Conservation (phyloP, 1,284 basidiomycete genomes). For the Rhodotorula mucilaginosa region DNA sequence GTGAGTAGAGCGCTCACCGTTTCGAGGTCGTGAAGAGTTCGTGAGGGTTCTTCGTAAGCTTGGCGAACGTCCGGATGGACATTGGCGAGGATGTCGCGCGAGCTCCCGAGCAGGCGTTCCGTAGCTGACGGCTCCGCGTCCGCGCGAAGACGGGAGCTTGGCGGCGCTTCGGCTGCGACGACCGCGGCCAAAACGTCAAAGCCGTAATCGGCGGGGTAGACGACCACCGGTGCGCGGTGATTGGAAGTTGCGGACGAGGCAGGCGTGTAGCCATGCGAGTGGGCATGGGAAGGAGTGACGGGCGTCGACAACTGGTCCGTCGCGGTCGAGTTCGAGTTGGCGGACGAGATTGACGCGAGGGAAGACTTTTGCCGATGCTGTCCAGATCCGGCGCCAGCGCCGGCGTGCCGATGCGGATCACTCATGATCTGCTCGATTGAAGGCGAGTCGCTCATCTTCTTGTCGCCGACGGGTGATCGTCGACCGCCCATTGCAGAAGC, state of each 20-base stretch:
- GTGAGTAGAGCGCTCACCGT: not conserved
- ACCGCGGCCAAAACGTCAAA: constrained; percentile 75
- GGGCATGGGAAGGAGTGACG: constrained; percentile 47
- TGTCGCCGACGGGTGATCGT: constrained; percentile 22
- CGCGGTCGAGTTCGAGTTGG: constrained; percentile 24
- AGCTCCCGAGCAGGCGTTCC: not conserved
- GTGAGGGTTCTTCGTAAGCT: not conserved
- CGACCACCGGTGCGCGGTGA: constrained; percentile 53
- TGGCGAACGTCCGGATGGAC: constrained; percentile 2
- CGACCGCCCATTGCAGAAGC: constrained; percentile 20
- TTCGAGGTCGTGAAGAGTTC: constrained; percentile 5
- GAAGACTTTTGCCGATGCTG: constrained; percentile 36
- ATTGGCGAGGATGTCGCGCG: not conserved
- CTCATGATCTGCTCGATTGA: constrained; percentile 33
- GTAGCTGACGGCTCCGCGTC: not conserved
- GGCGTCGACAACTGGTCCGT: constrained; percentile 45
- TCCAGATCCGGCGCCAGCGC: not conserved
- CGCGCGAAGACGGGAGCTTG: too few relatives aligned
- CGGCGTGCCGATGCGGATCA: not conserved
- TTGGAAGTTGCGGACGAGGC: constrained; percentile 45
- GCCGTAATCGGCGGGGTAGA: constrained; percentile 79
- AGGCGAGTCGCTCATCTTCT: constrained; percentile 35
- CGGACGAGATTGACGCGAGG: constrained; percentile 24
- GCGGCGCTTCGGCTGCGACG: constrained; percentile 55
- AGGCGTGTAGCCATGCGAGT: constrained; percentile 43